Conservation (phyloP, 2,329 filamentous ascomycete species). For the Neofusicoccum umdonicola region DNA sequence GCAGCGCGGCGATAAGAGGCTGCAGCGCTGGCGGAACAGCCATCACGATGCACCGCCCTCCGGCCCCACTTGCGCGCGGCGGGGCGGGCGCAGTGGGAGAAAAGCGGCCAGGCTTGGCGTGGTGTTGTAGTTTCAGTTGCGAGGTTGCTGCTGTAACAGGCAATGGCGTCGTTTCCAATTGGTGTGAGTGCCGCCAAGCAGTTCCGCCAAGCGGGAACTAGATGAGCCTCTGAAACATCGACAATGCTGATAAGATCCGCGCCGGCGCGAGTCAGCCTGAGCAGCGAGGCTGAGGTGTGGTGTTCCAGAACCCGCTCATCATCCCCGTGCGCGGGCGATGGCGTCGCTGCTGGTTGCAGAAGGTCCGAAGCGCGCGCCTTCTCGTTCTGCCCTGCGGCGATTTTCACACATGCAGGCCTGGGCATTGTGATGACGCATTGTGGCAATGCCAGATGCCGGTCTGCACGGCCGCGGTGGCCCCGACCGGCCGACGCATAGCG, state of each 20-base stretch:
- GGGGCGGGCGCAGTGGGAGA: too few relatives aligned
- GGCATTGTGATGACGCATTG: not conserved
- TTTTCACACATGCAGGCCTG: not conserved
- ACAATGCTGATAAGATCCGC: not conserved
- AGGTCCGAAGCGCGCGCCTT: not conserved
- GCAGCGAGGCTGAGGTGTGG: not conserved
- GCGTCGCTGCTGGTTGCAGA: not conserved
- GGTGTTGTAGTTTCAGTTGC: constrained; percentile 6
- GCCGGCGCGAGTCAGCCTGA: too few relatives aligned
- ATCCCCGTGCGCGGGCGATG: not conserved
- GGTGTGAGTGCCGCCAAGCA: not conserved
- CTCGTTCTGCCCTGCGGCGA: not conserved
- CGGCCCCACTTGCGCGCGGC: not conserved
- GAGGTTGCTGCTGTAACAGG: not conserved
- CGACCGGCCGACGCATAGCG: not conserved
- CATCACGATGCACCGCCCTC: not conserved
- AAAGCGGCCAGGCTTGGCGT: not conserved
- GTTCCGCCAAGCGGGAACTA: not conserved
- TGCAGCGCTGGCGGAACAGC: not conserved
- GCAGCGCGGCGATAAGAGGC: not conserved
- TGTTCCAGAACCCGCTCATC: not conserved
- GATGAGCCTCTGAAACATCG: constrained; percentile 1
- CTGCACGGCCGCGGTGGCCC: not conserved
- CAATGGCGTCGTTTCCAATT: not conserved
- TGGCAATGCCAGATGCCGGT: constrained; percentile 4